Percentiles rank a stretch among this genome's conserved stretches.
Conservation (phyloP, 2,329 filamentous ascomycete genomes). For the Hymenoscyphus infarciens region DNA sequence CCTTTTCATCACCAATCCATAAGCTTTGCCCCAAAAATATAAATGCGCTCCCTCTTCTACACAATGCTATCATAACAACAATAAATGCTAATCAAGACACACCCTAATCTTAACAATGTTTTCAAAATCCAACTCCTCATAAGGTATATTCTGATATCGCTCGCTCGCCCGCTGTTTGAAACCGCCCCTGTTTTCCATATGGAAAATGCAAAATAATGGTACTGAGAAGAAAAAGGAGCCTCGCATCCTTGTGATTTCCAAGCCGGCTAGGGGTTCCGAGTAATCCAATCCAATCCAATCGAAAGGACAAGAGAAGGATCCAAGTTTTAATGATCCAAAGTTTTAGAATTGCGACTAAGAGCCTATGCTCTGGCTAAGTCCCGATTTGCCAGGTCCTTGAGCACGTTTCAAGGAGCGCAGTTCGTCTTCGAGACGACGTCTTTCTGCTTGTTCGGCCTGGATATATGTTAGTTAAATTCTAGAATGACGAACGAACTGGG, state of each 20-base stretch:
- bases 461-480: constrained; percentile 16
- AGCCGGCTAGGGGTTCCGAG: background rate
- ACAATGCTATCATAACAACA: background rate
- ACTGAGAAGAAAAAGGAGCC: background rate
- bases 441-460: constrained; percentile 69
- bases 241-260: background rate
- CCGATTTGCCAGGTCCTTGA: constrained; percentile 36
- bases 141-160: background rate
- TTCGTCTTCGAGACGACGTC: constrained; percentile 61
- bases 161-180: background rate
- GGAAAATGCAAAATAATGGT: background rate
- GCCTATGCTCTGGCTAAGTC: constrained; percentile 31
- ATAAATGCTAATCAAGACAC: background rate
- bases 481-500: constrained; percentile 15
- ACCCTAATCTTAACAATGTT: background rate
- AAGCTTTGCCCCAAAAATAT: background rate
- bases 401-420: constrained; percentile 47
- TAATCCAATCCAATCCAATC: constrained; percentile 3
- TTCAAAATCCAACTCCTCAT: constrained; percentile 1
- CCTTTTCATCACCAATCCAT: background rate
- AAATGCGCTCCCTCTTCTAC: background rate
- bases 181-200: background rate
- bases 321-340: constrained; percentile 7
- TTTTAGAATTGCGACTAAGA: background rate
- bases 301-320: constrained; percentile 2